Conservation (phyloP, 2,329 filamentous ascomycete genomes). For the Colletotrichum brevisporum region DNA sequence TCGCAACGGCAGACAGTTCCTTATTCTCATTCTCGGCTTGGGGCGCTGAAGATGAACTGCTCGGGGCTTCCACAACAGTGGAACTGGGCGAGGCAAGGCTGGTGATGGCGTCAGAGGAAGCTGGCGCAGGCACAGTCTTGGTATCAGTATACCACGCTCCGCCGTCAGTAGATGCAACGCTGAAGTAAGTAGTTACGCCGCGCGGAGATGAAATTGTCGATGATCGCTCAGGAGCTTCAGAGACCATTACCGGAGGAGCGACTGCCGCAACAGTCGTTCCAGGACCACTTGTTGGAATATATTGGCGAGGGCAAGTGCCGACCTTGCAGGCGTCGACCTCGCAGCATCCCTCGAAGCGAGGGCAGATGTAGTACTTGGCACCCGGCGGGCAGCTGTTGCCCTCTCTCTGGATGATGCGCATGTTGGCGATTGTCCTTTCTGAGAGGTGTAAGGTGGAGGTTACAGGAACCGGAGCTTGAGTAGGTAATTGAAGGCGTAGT, state of each 20-base stretch:
- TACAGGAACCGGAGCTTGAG: not conserved
- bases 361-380: conserved; percentile 55
- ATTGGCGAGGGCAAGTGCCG: conserved; percentile 48
- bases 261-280: conserved; percentile 27
- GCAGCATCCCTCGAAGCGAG: conserved; percentile 61
- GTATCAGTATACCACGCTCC: conserved; percentile 30
- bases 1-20: conserved; percentile 11
- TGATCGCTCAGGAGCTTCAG: not conserved
- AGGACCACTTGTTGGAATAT: not conserved
- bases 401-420: conserved; percentile 12
- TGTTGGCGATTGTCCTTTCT: conserved; percentile 12
- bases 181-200: conserved; percentile 18
- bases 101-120: not conserved
- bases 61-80: not conserved
- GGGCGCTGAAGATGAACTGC: conserved; percentile 8
- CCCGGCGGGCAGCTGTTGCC: conserved; percentile 47
- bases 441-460: not conserved
- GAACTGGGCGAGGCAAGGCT: not conserved
- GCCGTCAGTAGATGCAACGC: not conserved
- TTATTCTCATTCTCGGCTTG: not conserved
- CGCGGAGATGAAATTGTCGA: not conserved
- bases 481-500: too few species aligned
- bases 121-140: not conserved
- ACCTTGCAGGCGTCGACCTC: conserved; percentile 56
- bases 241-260: conserved; percentile 27